A percentile compares a stretch with the other conserved stretches of the same genome.
These are phyloP conservation scores for Botryotinia calthae DNA, from an alignment of 2,329 filamentous ascomycete species.

Conservation along the genomic window DNA sequence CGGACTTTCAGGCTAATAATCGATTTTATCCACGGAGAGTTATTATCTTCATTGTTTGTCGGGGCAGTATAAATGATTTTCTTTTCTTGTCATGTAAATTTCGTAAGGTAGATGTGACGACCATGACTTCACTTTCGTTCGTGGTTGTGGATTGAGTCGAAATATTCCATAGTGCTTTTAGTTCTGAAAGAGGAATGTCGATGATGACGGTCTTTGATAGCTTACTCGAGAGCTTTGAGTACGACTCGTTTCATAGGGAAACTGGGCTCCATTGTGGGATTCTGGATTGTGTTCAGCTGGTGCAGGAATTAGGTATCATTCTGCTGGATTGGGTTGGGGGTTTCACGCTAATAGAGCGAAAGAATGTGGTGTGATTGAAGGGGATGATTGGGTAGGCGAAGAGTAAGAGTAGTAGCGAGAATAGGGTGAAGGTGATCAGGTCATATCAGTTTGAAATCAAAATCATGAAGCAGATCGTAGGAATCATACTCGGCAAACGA, in stretches of 20 bases:
- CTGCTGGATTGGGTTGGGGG: background rate
- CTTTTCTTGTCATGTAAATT: background rate
- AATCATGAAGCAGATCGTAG: background rate
- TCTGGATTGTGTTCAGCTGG: background rate
- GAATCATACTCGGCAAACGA: background rate
- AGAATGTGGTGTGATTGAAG: background rate
- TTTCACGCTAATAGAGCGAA: fast-evolving
- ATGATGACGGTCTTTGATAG: background rate
- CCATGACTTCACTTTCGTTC: background rate
- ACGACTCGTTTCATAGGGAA: background rate
- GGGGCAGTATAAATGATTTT: background rate
- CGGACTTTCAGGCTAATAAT: background rate
- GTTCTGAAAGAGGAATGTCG: background rate
- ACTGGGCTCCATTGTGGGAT: background rate
- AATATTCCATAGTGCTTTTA: background rate
- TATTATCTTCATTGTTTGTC: background rate
- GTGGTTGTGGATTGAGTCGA: fast-evolving
- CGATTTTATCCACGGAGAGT: background rate
- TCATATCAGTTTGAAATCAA: background rate
- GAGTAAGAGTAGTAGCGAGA: background rate
- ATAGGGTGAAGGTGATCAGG: background rate
- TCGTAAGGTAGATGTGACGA: too few relatives aligned
- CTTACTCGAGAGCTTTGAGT: background rate
- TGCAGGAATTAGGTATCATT: background rate
- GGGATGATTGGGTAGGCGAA: background rate